A percentile compares a stretch with the other conserved stretches of the same genome.
Conservation (phyloP, 306 rosid species). For the Vicia faba region DNA sequence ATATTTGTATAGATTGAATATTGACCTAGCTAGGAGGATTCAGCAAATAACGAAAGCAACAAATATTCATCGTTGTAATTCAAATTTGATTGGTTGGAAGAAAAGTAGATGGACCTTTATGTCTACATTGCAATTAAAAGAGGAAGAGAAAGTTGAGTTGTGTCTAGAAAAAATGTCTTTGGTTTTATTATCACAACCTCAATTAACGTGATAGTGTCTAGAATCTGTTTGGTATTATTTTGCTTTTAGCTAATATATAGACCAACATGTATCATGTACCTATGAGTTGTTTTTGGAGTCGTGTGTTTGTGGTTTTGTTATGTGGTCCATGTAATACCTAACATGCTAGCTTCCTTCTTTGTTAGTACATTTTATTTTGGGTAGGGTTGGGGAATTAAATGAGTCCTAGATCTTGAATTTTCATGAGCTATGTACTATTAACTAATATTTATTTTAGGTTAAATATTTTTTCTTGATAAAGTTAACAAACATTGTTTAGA, state of each 20-base stretch:
- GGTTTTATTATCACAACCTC: constrained; percentile 2
- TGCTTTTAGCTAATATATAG: constrained; percentile 24
- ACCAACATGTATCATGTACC: constrained; percentile 42
- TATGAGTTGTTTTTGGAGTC: constrained; percentile 43
- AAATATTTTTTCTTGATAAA: too few relatives aligned
- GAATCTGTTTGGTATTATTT: constrained; percentile 1
- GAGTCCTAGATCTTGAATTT: not conserved
- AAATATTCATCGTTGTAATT: not conserved
- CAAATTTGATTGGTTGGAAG: constrained; percentile 13
- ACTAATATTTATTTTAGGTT: too few relatives aligned
- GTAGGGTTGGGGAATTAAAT: not conserved
- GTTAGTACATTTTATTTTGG: not conserved
- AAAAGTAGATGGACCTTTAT: constrained; percentile 37
- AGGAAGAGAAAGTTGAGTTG: constrained; percentile 35
- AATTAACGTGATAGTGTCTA: constrained; percentile 18
- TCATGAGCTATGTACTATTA: not conserved
- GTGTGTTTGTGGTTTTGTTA: constrained; percentile 32
- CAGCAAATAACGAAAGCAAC: constrained; percentile 16
- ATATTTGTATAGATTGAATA: not conserved
- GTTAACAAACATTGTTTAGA: too few relatives aligned
- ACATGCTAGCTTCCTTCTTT: not conserved
- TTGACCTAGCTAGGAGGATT: not conserved
- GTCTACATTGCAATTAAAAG: constrained; percentile 32
- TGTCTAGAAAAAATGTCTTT: constrained; percentile 27
- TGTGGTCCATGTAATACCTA: constrained; percentile 32